Evolutionary conservation across 257 asterid genomes (phyloP), one percentile per base, ranked within the genome.

Genomic region (Anisodus acutangulus): DNA sequence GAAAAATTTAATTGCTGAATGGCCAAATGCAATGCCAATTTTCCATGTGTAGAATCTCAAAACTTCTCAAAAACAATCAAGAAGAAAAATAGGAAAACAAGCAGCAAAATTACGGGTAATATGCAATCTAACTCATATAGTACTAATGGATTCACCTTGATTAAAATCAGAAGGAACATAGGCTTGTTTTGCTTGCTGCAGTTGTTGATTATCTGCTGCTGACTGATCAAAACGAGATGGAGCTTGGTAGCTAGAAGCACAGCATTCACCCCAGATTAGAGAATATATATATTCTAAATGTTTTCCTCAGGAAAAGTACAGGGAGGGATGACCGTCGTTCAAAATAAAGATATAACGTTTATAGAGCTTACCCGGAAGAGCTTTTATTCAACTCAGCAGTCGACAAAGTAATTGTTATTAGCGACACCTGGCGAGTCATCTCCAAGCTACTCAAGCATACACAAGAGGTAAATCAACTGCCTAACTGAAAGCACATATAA

Each of bases 391-490:
- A 84, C 86, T 91, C 95, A 63, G 57, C 39, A 35, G 84, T 86
- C 41, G 95, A 91, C 86, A 91, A 79, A 55, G 89, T 89, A 80
- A 91, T 86, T 70, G 90, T 72, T 83, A 91, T 89, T 87, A 90
- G 80, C 11, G 93, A 91, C 85, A 91, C 93, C 69, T 90, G 91
- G 45, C 93, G 91, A 74, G 89, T 91, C 92, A 88, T 89, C 90
- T 91, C 95, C 91, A 91, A 86, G 71, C 95, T 91, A 87, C 85
- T 89, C 62, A 85, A 58, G 62, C 31, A 43, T 76, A 51, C 15
- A 68, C 37, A 78, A 85, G 63, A 82, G 78, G 13, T 22, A 71
- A 83, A 83, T 26, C 72, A 67, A 16, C 82, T 12, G 60, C 7
- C 62, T 31, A 22, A 83, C 43, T 47, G 84, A 7, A 31, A 67